phyloP scores from a whole-genome alignment of 2,329 filamentous ascomycete genomes.

The Malbranchea zuffiana region DNA sequence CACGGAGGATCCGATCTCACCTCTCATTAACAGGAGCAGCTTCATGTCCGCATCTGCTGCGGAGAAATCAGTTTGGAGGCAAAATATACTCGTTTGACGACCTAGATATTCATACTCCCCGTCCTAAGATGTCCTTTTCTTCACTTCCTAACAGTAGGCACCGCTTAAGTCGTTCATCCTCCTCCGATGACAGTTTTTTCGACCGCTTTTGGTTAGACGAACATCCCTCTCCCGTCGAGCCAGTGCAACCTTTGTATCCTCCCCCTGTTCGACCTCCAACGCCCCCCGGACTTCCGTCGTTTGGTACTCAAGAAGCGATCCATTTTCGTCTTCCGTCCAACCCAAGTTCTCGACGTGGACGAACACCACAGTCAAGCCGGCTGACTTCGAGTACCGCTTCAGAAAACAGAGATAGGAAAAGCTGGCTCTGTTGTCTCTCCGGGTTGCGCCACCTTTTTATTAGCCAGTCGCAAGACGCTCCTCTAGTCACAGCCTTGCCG shows the following conservation, averaged over 20 bases:
- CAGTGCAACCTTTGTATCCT: conserved; percentile 26
- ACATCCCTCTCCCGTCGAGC: conserved; percentile 21
- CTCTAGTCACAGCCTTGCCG: conserved; percentile 13
- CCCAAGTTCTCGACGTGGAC: too few species aligned
- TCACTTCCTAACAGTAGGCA: conserved; percentile 1
- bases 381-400: background rate
- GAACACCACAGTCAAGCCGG: background rate
- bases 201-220: conserved; percentile 19
- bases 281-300: conserved; percentile 36
- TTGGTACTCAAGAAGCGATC: conserved; percentile 32
- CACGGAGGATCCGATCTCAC: background rate
- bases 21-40: conserved; percentile 2
- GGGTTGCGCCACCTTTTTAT: conserved; percentile 23
- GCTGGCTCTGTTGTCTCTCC: conserved; percentile 9
- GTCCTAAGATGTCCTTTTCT: conserved; percentile 11
- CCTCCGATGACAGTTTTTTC: conserved; percentile 18
- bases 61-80: conserved; percentile 11
- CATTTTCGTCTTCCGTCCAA: conserved; percentile 13
- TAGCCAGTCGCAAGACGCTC: conserved; percentile 15
- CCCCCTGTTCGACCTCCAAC: conserved; percentile 32
- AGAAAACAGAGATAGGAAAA: conserved; percentile 1
- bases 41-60: background rate
- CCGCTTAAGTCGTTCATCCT: conserved; percentile 16
- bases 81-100: conserved; percentile 21
- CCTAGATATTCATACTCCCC: conserved; percentile 16